Conservation (phyloP, 1,284 basidiomycete genomes). For the Melanopsichium pennsylvanicum region DNA sequence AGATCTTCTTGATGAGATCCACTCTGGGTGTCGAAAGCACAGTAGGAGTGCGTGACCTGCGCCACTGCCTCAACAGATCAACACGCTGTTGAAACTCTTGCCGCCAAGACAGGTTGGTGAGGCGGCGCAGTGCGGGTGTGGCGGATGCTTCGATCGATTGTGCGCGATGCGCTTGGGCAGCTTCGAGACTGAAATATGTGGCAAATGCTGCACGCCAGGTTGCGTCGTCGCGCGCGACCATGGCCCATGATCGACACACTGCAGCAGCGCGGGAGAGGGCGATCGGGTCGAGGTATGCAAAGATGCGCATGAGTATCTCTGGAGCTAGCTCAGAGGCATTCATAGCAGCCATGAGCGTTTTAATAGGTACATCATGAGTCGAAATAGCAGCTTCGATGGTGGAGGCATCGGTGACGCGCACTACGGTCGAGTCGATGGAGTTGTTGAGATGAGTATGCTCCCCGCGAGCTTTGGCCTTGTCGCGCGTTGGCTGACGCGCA, state of each 20-base stretch:
- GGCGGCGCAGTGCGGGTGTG: constrained; percentile 69
- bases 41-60: constrained; percentile 72
- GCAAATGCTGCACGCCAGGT: constrained; percentile 85
- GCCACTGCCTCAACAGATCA: constrained; percentile 72
- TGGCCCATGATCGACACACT: constrained; percentile 72
- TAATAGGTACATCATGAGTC: background rate
- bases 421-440: constrained; percentile 17
- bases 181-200: constrained; percentile 73
- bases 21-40: constrained; percentile 66
- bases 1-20: constrained; percentile 54
- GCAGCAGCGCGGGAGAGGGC: constrained; percentile 73
- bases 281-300: constrained; percentile 76
- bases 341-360: constrained; percentile 4
- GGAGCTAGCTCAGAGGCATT: constrained; percentile 68
- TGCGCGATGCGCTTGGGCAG: constrained; percentile 71
- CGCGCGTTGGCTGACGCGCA: background rate
- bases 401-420: constrained; percentile 28
- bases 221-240: constrained; percentile 78
- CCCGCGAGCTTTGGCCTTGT: constrained; percentile 22
- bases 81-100: constrained; percentile 55
- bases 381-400: background rate
- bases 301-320: constrained; percentile 80
- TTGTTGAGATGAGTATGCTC: background rate
- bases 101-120: constrained; percentile 66
- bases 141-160: constrained; percentile 66